Evolutionary conservation across 371 early-diverging fungal species (phyloP), one percentile per base, ranked within the genome.

Genomic region (Mycotypha africana): DNA sequence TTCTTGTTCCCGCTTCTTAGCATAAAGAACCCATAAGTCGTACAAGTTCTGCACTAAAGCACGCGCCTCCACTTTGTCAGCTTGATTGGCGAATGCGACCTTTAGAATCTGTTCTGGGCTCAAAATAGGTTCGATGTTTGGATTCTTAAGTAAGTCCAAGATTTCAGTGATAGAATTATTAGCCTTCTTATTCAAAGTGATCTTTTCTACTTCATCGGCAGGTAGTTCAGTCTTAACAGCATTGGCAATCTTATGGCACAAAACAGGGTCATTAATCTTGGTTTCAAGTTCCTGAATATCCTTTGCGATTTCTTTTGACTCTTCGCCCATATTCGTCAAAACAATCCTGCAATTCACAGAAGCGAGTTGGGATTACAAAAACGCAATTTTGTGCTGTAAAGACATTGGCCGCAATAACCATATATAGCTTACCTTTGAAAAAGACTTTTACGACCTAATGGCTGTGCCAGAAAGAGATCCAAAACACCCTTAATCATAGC

Each of bases 381-480:
- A 7, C 4, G 15, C 11, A 25, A n/a, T 34, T n/a, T n/a, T n/a
- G n/a, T n/a, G n/a, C n/a, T n/a, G n/a, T n/a, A n/a, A n/a, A n/a
- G 15, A 34, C 30, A 28, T 8, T 28, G n/a, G n/a, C n/a, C n/a
- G n/a, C n/a, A n/a, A n/a, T n/a, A n/a, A n/a, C n/a, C n/a, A n/a
- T n/a, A n/a, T 6, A 4, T 34, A 34, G n/a, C 9, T 12, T 34
- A 70, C 76, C 84, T 66, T 51, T 84, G 85, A 45, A 81, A 67
- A 37, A 84, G 47, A 52, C 80, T 79, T 26, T 62, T 63, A 4
- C 71, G 62, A 19, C 85, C 85, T 47, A 84, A 77, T 6, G 85
- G 85, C 28, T 81, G 85, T 0, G 85, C 80, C 40, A 84, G 48
- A 38, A 84, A 79, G 10, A 84, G 39, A 48, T 84, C 82, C 49